A percentile compares a stretch with the other conserved stretches of the same genome.
Evolutionary conservation across 257 asterid genomes (phyloP).

Genomic region (Marsdenia floribunda): DNA sequence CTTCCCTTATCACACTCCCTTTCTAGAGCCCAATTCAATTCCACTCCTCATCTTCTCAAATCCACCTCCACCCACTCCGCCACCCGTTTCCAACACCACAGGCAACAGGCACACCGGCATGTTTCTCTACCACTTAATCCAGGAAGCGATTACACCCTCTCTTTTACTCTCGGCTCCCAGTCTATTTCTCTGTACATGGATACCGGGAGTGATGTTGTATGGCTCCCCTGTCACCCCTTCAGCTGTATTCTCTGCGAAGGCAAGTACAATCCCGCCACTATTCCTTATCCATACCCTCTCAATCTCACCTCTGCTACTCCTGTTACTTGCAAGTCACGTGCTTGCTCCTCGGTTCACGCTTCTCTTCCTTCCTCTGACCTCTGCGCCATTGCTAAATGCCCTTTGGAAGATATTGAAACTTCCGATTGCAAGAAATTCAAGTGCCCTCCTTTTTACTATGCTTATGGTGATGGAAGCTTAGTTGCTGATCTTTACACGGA

Average conservation of each 20-base stretch:
- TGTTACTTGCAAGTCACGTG: conserved; percentile 53
- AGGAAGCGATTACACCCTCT: conserved; percentile 77
- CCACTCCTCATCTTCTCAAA: conserved; percentile 75
- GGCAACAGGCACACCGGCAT: conserved; percentile 30
- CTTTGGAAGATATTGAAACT: conserved; percentile 66
- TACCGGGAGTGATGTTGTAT: conserved; percentile 93
- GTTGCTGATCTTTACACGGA: conserved; percentile 53
- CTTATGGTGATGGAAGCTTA: conserved; percentile 96
- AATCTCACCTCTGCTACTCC: conserved; percentile 54
- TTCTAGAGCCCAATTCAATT: conserved; percentile 40
- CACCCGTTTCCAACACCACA: conserved; percentile 56
- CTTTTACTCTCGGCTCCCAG: conserved; percentile 64
- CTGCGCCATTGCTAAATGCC: conserved; percentile 76
- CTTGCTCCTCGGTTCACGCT: conserved; percentile 74
- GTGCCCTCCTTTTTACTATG: conserved; percentile 85
- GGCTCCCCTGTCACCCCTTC: conserved; percentile 95
- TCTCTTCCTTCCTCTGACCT: conserved; percentile 64
- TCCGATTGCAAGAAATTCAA: conserved; percentile 43
- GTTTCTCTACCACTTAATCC: conserved; percentile 83
- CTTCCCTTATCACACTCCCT: conserved; percentile 68
- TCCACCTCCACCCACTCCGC: conserved; percentile 64
- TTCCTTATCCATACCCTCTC: conserved; percentile 58
- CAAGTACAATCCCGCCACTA: conserved; percentile 47
- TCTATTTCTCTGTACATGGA: conserved; percentile 82
- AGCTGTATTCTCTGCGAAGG: conserved; percentile 90